Conservation (phyloP, 164 flowering plant species). For the Umbilicus rupestris region DNA sequence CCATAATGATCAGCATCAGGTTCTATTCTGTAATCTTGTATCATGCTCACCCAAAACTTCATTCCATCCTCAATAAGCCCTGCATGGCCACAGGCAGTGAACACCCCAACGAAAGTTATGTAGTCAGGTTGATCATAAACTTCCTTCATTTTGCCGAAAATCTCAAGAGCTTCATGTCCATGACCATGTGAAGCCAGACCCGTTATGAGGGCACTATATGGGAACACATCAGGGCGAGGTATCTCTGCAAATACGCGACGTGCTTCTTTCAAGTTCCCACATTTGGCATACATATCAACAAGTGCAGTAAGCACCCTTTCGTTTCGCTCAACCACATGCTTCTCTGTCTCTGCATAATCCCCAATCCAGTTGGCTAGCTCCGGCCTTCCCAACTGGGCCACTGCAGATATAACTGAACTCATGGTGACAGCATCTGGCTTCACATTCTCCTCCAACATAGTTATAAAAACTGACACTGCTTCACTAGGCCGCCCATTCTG, state of each 20-base stretch:
- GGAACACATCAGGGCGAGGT: slow-evolving; percentile 23
- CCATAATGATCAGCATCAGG: slow-evolving; percentile 14
- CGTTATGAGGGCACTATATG: slow-evolving; percentile 30
- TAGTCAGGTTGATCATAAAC: slow-evolving; percentile 22
- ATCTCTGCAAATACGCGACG: slow-evolving; percentile 17
- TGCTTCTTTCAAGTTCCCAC: no score
- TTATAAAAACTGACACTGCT: no score
- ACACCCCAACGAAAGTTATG: slow-evolving; percentile 26
- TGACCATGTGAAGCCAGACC: slow-evolving; percentile 33
- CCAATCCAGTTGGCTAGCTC: no score
- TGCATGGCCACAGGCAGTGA: slow-evolving; percentile 27
- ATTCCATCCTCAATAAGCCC: slow-evolving; percentile 27
- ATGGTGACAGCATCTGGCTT: no score
- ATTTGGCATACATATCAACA: no score
- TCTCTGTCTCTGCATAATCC: no score
- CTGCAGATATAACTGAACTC: no score
- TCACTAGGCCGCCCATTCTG: no score
- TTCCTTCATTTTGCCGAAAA: slow-evolving; percentile 21
- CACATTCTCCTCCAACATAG: no score
- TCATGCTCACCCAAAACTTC: slow-evolving; percentile 22
- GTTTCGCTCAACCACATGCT: no score
- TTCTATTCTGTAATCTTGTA: slow-evolving; percentile 17
- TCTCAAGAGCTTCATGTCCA: slow-evolving; percentile 18
- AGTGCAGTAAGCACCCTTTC: no score
- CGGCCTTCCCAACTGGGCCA: no score